Base-by-base conservation (phyloP, 116 monocot species). In the Cymodocea nodosa region DNA sequence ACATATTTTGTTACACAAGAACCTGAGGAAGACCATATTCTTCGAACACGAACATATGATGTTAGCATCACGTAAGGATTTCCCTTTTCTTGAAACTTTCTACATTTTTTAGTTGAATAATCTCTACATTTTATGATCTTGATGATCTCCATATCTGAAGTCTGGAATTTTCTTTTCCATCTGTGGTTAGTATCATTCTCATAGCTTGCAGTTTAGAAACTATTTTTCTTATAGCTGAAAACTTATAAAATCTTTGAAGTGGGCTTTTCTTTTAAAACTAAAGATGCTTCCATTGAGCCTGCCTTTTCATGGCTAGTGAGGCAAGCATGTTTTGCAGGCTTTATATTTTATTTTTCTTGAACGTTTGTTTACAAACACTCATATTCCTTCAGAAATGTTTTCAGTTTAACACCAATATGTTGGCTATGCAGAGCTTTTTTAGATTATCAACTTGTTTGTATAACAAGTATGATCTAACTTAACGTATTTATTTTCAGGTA, bases 1-100 rank as follows among this genome's bases (percentile, higher is more conserved):
- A 49, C 80, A 13, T 97, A 97, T 77, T 82, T 97, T 80, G 86
- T 97, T 73, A 85, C 97, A 25, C 76, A 88, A 35, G 97, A 97
- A 71, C 92, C 97, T 62, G 91, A 91, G 48, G 91, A 97, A 80
- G 97, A 97, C 68, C 88, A 97, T 60, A 91, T 97, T 75, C 97
- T 97, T 59, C 85, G 82, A 3, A 97, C 97, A 24, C 81, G 97
- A 56, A 97, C 97, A 44, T 97, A 97, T 80, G 97, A 97, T 74
- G 52, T 97, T 58, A 97, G 97, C 84, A 97, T 97, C 55, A 97
- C 97, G 97, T 97, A 80, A 85, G 97, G 50, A 59, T 7, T 63
- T 60, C 36, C 10, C 50, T 67, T 56, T 74, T 17, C 5, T 40
- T 57, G 6, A 68, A 68, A 40, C n/a, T 23, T 19, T 23, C 14